These are phyloP conservation scores for Austroboletus novae-zelandiae DNA, from an alignment of 1,284 basidiomycete species.

Conservation along the genomic window DNA sequence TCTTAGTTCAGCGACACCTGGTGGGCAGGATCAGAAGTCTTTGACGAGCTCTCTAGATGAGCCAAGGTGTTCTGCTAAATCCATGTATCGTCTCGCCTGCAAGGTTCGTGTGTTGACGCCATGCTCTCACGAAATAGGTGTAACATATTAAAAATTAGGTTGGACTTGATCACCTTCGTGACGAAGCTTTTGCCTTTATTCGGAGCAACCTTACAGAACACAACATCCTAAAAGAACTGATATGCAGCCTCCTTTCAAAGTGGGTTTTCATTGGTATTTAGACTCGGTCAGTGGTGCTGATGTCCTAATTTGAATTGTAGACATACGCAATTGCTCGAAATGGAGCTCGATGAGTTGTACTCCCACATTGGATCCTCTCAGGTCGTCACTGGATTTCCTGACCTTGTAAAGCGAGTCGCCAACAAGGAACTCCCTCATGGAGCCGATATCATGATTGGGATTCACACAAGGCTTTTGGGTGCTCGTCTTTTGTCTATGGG, in stretches of 20 bases:
- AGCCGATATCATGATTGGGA: conserved; percentile 18
- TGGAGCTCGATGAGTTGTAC: conserved; percentile 27
- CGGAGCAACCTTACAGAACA: conserved; percentile 20
- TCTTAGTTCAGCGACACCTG: conserved; percentile 13
- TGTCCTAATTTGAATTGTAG: conserved; percentile 5
- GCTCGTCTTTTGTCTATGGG: too few species aligned
- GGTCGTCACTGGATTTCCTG: conserved; percentile 11
- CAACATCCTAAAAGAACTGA: conserved; percentile 25
- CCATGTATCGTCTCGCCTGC: conserved; percentile 30
- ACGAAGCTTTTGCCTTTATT: conserved; percentile 18
- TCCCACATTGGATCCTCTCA: conserved; percentile 16
- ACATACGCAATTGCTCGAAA: conserved; percentile 11
- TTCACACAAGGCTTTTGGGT: conserved; percentile 8
- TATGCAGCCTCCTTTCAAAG: conserved; percentile 19
- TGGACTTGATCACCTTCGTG: conserved; percentile 19
- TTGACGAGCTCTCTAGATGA: conserved; percentile 1
- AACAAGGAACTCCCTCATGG: conserved; percentile 26
- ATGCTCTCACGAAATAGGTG: too few species aligned
- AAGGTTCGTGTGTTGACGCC: conserved; percentile 16
- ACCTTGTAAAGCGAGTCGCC: conserved; percentile 16
- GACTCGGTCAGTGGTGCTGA: background rate
- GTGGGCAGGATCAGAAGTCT: background rate
- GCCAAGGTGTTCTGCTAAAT: conserved; percentile 29
- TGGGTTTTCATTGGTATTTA: conserved; percentile 2
- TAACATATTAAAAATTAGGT: conserved; percentile 9